Evolutionary conservation across 2,329 filamentous ascomycete genomes (phyloP), one percentile per base, ranked within the genome.

Genomic region (Scortechinia acanthostroma): DNA sequence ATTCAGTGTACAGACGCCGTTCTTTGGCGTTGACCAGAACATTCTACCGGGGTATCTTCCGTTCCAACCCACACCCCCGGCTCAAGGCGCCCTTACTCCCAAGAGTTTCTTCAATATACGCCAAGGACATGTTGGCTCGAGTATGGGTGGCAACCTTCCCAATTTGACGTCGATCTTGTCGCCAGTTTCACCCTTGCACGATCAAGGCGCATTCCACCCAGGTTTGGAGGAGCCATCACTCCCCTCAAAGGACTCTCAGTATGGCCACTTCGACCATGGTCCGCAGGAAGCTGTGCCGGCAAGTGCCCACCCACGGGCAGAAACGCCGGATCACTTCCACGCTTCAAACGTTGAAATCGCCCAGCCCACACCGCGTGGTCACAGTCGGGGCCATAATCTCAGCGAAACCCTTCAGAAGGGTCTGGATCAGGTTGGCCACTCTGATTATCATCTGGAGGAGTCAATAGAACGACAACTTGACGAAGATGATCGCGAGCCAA

Each of bases 1-100:
- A 40, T 40, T 40, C 35, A 40, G 35, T 19, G 35, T 40, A 17
- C 35, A 40, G 17, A 40, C 35, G 6, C 35, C 35, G 6, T 40
- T 40, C 17, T 13, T 40, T 13, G 35, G 35, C 35, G 17, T 40
- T 6, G 35, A 40, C 10, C 35, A 40, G 20, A 40, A 40, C 20
- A 10, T 40, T 10, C 10, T 40, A 10, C 13, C 35, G 13, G 10
- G 35, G 17, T 40, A 10, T 40, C 10, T 40, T 10, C 35, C 35
- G 35, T 40, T 40, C 35, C 35, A 40, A 17, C 35, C 35, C 10
- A 40, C 35, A 6, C 35, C 35, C 20, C 35, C 35, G 14, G 35
- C 35, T 6, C 35, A 40, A n/a, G 25, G 25, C 14, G 14, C 35
- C 17, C 6, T 40, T 10, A 40, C 35, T 19, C 35, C 35, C 20